Conservation (phyloP, 805 yeast genomes). For the Phaffomyces antillensis region DNA sequence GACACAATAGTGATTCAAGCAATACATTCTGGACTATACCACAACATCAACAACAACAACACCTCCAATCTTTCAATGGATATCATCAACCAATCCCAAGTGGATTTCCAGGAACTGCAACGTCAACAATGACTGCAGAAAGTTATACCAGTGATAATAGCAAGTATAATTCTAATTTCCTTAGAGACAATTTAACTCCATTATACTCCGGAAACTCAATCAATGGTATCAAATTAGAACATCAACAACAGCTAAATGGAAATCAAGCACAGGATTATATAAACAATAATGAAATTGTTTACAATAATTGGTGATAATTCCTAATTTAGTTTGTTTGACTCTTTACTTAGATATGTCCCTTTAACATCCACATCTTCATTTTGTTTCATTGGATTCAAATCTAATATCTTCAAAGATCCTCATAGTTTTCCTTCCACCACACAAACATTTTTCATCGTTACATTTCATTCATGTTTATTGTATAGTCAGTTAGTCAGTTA, state of each 20-base stretch:
- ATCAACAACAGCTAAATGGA: neutral
- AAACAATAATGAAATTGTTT: neutral
- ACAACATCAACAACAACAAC: neutral
- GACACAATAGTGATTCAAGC: conserved; percentile 1
- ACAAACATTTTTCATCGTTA: too few species aligned
- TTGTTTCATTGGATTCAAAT: too few species aligned
- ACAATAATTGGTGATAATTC: neutral
- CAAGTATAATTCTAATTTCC: neutral
- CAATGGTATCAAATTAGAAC: neutral
- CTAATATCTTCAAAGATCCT: too few species aligned
- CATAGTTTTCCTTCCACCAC: too few species aligned
- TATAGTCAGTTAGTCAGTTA: too few species aligned
- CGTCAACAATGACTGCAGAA: neutral
- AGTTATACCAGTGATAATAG: neutral
- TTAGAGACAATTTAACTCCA: too few species aligned
- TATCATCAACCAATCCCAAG: neutral
- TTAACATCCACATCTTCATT: too few species aligned
- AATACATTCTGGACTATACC: conserved; percentile 1
- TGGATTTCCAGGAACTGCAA: neutral
- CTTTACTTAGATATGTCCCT: too few species aligned
- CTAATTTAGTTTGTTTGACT: too few species aligned
- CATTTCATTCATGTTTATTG: too few species aligned
- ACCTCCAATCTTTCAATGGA: neutral
- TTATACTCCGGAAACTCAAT: neutral
- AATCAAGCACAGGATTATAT: neutral